Percentiles rank a stretch among this genome's conserved stretches.
Conservation (phyloP, 441 rosid species). For the Lepidium campestre region DNA sequence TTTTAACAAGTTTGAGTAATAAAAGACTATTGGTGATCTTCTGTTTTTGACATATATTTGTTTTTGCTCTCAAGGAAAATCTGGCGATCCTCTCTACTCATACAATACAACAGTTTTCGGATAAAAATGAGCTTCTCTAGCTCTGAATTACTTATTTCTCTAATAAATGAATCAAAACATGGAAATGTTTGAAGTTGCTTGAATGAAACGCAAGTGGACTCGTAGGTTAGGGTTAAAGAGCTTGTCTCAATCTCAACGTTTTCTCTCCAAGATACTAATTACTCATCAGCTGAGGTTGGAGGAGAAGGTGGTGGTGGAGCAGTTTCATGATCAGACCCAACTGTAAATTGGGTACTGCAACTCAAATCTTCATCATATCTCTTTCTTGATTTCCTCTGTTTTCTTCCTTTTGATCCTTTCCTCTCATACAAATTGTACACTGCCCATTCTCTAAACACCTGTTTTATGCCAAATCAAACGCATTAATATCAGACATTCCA, state of each 20-base stretch:
- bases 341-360: constrained; percentile 13
- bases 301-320: constrained; percentile 27
- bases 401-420: constrained; percentile 11
- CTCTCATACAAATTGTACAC: constrained; percentile 29
- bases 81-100: constrained; percentile 4
- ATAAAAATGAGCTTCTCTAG: constrained; percentile 7
- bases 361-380: constrained; percentile 6
- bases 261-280: not conserved
- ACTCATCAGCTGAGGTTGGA: constrained; percentile 27
- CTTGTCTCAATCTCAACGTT: constrained; percentile 4
- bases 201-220: constrained; percentile 13
- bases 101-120: constrained; percentile 4
- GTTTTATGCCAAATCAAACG: not conserved
- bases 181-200: not conserved
- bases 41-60: not conserved
- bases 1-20: no score
- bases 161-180: constrained; percentile 6
- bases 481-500: not conserved
- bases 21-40: no score
- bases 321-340: constrained; percentile 17
- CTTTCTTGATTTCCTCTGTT: constrained; percentile 6
- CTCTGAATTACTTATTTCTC: not conserved
- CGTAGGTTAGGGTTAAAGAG: constrained; percentile 19
- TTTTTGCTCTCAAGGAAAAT: constrained; percentile 7
- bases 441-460: constrained; percentile 22